Percentiles rank a stretch among this genome's conserved stretches.
These are phyloP conservation scores for Pinus albicaulis DNA, from an alignment of 75 land plant genomes.

Conservation along the genomic window DNA sequence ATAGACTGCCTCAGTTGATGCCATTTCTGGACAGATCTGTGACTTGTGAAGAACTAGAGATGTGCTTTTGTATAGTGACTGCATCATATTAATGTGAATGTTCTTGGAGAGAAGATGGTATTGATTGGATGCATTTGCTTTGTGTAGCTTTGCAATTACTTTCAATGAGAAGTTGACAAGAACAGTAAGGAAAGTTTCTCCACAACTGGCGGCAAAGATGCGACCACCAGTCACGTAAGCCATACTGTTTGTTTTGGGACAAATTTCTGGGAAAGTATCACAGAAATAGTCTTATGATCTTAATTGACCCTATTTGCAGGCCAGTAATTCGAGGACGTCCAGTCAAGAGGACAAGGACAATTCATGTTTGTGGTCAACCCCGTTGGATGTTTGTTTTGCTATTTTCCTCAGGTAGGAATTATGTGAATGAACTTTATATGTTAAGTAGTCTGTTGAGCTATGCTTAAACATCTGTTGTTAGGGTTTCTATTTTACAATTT, in stretches of 20 bases:
- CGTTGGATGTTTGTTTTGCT: slow-evolving; percentile 81
- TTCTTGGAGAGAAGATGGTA: not conserved
- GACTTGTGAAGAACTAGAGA: slow-evolving; percentile 2
- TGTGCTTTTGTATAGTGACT: not conserved
- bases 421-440: not conserved
- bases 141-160: slow-evolving; percentile 86
- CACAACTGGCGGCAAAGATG: slow-evolving; percentile 96
- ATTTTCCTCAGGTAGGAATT: slow-evolving; percentile 40
- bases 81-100: not conserved
- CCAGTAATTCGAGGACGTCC: slow-evolving; percentile 95
- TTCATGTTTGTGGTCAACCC: slow-evolving; percentile 87
- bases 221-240: slow-evolving; percentile 89
- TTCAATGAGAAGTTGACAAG: slow-evolving; percentile 89
- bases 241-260: not conserved
- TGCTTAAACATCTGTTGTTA: not conserved
- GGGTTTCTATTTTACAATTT: not conserved
- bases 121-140: not conserved
- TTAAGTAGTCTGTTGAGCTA: not conserved
- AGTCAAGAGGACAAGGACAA: slow-evolving; percentile 61
- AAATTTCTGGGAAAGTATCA: not conserved
- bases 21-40: slow-evolving; percentile 3
- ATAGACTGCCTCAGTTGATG: not conserved
- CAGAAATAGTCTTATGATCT: not conserved
- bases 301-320: slow-evolving; percentile 26
- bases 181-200: slow-evolving; percentile 82